Conservation (phyloP, 768 basidiomycete species). For the Lactifluus piperatus region DNA sequence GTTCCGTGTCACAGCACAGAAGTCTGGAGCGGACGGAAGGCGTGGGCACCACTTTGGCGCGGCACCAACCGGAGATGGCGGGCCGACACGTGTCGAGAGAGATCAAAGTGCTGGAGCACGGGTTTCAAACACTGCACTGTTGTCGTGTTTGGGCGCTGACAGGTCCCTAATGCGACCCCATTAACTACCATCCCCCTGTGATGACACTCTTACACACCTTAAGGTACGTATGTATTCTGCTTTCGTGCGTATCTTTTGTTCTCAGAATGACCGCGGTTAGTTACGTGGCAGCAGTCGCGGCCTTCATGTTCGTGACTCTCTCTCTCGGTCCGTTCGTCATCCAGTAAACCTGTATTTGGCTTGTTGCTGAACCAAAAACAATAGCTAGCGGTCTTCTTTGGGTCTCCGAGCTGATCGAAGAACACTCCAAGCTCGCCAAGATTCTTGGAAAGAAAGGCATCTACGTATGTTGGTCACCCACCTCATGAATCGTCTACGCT, state of each 20-base stretch:
- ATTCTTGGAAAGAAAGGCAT: slow-evolving; percentile 74
- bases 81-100: neutral
- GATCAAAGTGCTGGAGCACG: too few relatives aligned
- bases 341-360: neutral
- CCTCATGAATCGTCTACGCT: neutral
- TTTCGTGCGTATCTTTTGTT: slow-evolving; percentile 10
- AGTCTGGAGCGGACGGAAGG: too few relatives aligned
- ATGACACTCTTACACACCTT: slow-evolving; percentile 56
- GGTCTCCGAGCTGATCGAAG: slow-evolving; percentile 92
- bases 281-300: slow-evolving; percentile 67
- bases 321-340: slow-evolving; percentile 59
- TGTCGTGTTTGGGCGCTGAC: neutral
- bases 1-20: too few relatives aligned
- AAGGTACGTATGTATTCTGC: slow-evolving; percentile 35
- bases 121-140: too few relatives aligned
- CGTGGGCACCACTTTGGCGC: too few relatives aligned
- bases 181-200: neutral
- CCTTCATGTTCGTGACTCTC: slow-evolving; percentile 85
- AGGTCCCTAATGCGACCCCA: neutral
- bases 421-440: slow-evolving; percentile 81
- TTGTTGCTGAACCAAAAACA: slow-evolving; percentile 11
- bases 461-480: slow-evolving; percentile 51
- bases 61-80: neutral
- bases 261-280: slow-evolving; percentile 29
- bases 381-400: slow-evolving; percentile 90